phyloP scores from a whole-genome alignment of 2,329 filamentous ascomycete genomes.

The Rutstroemia sp. region DNA sequence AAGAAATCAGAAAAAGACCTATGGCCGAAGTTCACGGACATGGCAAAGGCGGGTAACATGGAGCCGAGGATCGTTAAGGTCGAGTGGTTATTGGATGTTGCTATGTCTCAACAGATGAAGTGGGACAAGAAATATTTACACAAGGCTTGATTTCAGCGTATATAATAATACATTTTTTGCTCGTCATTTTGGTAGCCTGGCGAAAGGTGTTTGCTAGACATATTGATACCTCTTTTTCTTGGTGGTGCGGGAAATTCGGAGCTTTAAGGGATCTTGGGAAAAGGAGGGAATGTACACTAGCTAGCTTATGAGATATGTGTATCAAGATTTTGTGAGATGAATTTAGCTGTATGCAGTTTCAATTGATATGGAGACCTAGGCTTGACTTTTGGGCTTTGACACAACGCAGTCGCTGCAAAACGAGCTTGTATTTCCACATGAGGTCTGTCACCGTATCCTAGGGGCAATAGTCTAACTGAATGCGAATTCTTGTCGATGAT shows the following conservation, averaged over 20 bases:
- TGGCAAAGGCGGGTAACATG: slow-evolving; percentile 73
- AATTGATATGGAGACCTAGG: not conserved
- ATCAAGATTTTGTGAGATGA: not conserved
- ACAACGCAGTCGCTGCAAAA: too few relatives aligned
- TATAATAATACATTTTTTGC: not conserved
- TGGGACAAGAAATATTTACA: slow-evolving; percentile 55
- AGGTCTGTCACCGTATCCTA: too few relatives aligned
- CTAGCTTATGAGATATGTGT: not conserved
- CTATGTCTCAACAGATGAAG: slow-evolving; percentile 78
- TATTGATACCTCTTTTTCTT: not conserved
- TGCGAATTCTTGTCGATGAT: too few relatives aligned
- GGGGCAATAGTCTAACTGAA: too few relatives aligned
- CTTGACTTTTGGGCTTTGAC: not conserved
- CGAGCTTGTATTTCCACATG: too few relatives aligned
- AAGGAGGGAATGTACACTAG: not conserved
- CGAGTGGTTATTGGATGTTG: slow-evolving; percentile 86
- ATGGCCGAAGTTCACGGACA: slow-evolving; percentile 73
- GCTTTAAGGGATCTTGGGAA: not conserved
- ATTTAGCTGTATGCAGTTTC: not conserved
- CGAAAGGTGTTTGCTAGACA: too few relatives aligned
- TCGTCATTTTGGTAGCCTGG: not conserved
- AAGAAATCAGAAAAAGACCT: slow-evolving; percentile 61
- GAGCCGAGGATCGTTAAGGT: slow-evolving; percentile 71
- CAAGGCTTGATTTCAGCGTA: slow-evolving; percentile 1
- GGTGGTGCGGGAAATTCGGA: not conserved